Evolutionary conservation across 78 protist species (phyloP).

Genomic region (Dictyostelium discoideum): dicty_2.7 NC_007090.3:2342501-2343000

Average conservation of each 20-base stretch:
- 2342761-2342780: background rate
- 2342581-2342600: conserved; percentile 81
- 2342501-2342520: conserved; percentile 94
- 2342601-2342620: conserved; percentile 95
- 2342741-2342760: background rate
- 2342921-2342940: conserved; percentile 85
- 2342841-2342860: conserved; percentile 99
- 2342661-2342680: conserved; percentile 97
- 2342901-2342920: conserved; percentile 14
- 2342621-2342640: conserved; percentile 94
- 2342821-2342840: conserved; percentile 93
- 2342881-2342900: background rate
- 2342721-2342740: background rate
- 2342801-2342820: background rate
- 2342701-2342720: background rate
- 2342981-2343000: conserved; percentile 24
- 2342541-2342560: conserved; percentile 98
- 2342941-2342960: conserved; percentile 95
- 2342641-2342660: conserved; percentile 93
- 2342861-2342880: conserved; percentile 80
- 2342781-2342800: conserved; percentile 4
- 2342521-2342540: conserved; percentile 94
- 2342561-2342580: conserved; percentile 92
- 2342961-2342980: conserved; percentile 83
- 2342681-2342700: conserved; percentile 58